Evolutionary conservation across 768 basidiomycete species (phyloP).

Genomic region (Lactarius quietus): DNA sequence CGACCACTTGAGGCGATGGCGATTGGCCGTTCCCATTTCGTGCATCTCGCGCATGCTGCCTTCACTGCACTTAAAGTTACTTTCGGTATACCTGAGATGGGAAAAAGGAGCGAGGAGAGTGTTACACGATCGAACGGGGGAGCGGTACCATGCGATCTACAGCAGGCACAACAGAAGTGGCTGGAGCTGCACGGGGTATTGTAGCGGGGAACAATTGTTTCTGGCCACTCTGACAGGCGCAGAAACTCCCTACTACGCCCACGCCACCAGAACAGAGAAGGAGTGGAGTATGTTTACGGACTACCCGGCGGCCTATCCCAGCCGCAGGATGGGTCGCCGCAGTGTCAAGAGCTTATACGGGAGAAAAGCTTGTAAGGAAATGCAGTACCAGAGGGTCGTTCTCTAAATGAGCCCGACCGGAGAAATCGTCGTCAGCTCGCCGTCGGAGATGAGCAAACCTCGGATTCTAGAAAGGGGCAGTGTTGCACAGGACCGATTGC

Average conservation of each 20-base stretch:
- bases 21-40: neutral
- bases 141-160: neutral
- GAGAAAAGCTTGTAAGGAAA: neutral
- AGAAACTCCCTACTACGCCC: neutral
- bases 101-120: too few relatives aligned
- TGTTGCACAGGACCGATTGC: neutral
- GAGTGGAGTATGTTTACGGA: neutral
- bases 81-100: too few relatives aligned
- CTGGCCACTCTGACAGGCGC: neutral
- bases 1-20: neutral
- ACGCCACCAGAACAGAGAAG: neutral
- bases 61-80: neutral
- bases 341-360: neutral
- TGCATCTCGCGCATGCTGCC: neutral
- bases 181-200: neutral
- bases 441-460: neutral
- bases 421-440: neutral
- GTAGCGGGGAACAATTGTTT: too few relatives aligned
- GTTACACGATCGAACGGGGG: too few relatives aligned
- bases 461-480: neutral
- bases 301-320: neutral
- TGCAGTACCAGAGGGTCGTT: neutral
- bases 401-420: neutral
- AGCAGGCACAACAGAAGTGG: neutral
- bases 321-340: neutral